phyloP scores from a whole-genome alignment of 148 eudicot species.

The Suaeda aralocaspica region DNA sequence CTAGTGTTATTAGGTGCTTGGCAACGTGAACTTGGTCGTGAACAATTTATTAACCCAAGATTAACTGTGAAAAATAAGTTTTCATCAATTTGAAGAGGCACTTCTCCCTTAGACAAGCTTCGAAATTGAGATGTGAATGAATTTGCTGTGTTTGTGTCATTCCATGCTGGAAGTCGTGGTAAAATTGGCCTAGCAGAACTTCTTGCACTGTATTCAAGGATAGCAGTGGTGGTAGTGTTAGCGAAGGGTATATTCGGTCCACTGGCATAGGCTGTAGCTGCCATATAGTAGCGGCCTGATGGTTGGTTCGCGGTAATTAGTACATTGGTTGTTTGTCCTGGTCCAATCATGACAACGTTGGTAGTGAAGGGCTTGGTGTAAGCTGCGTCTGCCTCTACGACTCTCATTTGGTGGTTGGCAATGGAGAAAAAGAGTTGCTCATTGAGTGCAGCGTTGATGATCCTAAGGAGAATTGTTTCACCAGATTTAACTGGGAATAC shows the following conservation, averaged over 20 bases:
- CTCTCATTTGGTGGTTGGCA: slow-evolving; percentile 76
- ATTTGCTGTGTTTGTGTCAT: slow-evolving; percentile 67
- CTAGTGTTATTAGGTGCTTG: slow-evolving; percentile 78
- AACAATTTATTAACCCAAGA: slow-evolving; percentile 60
- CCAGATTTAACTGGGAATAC: slow-evolving; percentile 42
- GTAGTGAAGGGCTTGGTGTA: slow-evolving; percentile 72
- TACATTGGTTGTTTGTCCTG: slow-evolving; percentile 89
- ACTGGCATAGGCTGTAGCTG: slow-evolving; percentile 76
- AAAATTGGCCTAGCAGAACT: slow-evolving; percentile 35
- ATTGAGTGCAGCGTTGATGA: slow-evolving; percentile 95
- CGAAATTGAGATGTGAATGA: slow-evolving; percentile 51
- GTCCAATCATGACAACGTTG: slow-evolving; percentile 70
- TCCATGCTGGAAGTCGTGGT: slow-evolving; percentile 65
- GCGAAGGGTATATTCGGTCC: slow-evolving; percentile 59
- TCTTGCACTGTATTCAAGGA: slow-evolving; percentile 57
- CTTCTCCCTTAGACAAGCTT: slow-evolving; percentile 43
- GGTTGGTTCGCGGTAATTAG: slow-evolving; percentile 66
- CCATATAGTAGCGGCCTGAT: slow-evolving; percentile 68
- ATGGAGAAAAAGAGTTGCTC: slow-evolving; percentile 79
- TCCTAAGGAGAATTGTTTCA: slow-evolving; percentile 67
- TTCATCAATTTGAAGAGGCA: slow-evolving; percentile 60
- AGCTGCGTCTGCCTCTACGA: slow-evolving; percentile 66
- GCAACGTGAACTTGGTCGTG: slow-evolving; percentile 58
- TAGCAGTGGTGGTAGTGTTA: slow-evolving; percentile 90
- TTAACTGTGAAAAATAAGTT: slow-evolving; percentile 67